Evolutionary conservation across 441 rosid genomes (phyloP).

Genomic region (Mallotus repandus): DNA sequence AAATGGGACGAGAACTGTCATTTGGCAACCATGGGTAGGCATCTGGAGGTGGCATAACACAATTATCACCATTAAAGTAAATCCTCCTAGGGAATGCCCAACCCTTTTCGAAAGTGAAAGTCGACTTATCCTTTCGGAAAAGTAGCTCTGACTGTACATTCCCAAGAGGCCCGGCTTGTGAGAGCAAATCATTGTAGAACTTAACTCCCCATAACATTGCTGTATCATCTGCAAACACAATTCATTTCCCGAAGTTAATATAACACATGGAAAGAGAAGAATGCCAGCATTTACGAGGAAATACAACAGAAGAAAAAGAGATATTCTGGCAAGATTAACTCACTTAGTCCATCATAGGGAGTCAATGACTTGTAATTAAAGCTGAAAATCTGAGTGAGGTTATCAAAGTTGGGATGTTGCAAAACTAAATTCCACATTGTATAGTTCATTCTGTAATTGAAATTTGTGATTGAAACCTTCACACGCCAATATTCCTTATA

Average conservation of each 20-base stretch:
- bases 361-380: constrained; percentile 57
- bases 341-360: constrained; percentile 66
- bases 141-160: constrained; percentile 90
- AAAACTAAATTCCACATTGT: constrained; percentile 73
- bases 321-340: constrained; percentile 30
- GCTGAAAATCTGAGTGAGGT: constrained; percentile 74
- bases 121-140: constrained; percentile 70
- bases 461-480: constrained; percentile 76
- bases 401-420: constrained; percentile 91
- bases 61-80: constrained; percentile 88
- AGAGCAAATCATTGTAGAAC: constrained; percentile 79
- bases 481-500: constrained; percentile 92
- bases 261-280: constrained; percentile 14
- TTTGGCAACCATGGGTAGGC: constrained; percentile 89
- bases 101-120: constrained; percentile 93
- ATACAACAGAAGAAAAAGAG: neutral
- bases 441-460: constrained; percentile 79
- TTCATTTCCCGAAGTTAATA: neutral
- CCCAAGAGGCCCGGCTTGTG: constrained; percentile 79
- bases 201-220: constrained; percentile 90
- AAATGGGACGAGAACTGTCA: constrained; percentile 37
- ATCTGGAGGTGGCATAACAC: constrained; percentile 98
- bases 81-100: constrained; percentile 97
- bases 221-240: constrained; percentile 66
- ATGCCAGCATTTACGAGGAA: neutral